Base-by-base conservation (phyloP, 192 early-diverging fungal species). In the Gonapodya sp. region DNA sequence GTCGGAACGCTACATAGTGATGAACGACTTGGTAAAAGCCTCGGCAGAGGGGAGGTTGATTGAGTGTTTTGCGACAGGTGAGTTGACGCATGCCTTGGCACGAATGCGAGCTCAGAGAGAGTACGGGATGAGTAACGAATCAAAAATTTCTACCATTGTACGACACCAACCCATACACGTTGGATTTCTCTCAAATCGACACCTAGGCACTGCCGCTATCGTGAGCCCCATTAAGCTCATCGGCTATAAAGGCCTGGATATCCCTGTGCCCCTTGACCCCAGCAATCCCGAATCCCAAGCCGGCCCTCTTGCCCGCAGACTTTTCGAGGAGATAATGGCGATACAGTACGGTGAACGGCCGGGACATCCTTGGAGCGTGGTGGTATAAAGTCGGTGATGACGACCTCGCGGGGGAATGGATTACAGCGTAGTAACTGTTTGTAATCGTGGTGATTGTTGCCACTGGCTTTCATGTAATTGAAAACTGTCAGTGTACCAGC, bases 301-400 rank as follows among this genome's bases (percentile, higher is more conserved):
- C 37, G 97, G 97, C 35, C 94, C 93, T 80, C 84, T 95, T 77
- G 92, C 97, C 32, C 91, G 86, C 81, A 88, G 93, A 74, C 87
- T 98, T 83, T 93, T 93, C 82, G 90, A 97, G 35, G 89, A 93
- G 1, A 94, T 98, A 78, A 89, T 94, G 91, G 93, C 91, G 75
- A 96, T 98, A 83, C 97, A 98, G 89, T 97, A 97, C 82, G 97
- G 97, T 80, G 95, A 96, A 77, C 85, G 90, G 18, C 86, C 90
- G 79, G 91, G 92, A 80, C 90, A 93, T 72, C 85, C 91, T 79
- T 98, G 96, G 96, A 94, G 92, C 37, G 94, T 97, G 18, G 90
- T 96, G 72, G 89, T 96, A 24, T 87, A 94, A 73, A 64, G n/a
- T n/a, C n/a, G n/a, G n/a, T n/a, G n/a, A n/a, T n/a, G n/a, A n/a